Conservation (phyloP, 2,329 filamentous ascomycete genomes). For the Bipolaris sorokiniana region DNA sequence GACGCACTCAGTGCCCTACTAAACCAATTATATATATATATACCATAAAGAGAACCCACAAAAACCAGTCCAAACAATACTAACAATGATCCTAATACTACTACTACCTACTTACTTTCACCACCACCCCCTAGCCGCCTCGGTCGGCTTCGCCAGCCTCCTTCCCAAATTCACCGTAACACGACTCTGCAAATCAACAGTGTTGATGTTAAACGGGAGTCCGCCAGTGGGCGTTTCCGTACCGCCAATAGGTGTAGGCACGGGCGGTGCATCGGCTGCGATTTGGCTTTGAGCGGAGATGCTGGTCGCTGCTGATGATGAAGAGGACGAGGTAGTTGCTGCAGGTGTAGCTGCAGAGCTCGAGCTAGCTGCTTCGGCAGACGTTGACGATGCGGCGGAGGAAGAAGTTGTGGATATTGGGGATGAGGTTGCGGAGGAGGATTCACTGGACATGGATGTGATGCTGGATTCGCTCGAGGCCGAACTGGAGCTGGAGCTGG, state of each 20-base stretch:
- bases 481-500: constrained; percentile 7
- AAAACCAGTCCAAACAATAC: not conserved
- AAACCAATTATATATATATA: constrained; percentile 7
- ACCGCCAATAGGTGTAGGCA: constrained; percentile 19
- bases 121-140: constrained; percentile 16
- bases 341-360: constrained; percentile 6
- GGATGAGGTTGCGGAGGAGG: not conserved
- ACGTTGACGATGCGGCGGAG: not conserved
- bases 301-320: constrained; percentile 5
- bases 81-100: no score
- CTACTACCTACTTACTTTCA: not conserved
- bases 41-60: constrained; percentile 2
- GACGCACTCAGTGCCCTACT: constrained; percentile 19
- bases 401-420: not conserved
- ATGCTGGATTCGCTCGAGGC: not conserved
- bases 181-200: constrained; percentile 40
- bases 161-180: constrained; percentile 45
- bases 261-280: constrained; percentile 18
- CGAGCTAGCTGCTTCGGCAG: constrained; percentile 3
- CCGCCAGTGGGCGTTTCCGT: constrained; percentile 19
- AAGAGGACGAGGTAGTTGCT: constrained; percentile 7
- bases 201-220: constrained; percentile 46
- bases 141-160: constrained; percentile 32
- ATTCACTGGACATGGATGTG: not conserved
- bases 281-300: constrained; percentile 34